Base-by-base conservation (phyloP, 306 rosid genomes). In the Biancaea sappan region DNA sequence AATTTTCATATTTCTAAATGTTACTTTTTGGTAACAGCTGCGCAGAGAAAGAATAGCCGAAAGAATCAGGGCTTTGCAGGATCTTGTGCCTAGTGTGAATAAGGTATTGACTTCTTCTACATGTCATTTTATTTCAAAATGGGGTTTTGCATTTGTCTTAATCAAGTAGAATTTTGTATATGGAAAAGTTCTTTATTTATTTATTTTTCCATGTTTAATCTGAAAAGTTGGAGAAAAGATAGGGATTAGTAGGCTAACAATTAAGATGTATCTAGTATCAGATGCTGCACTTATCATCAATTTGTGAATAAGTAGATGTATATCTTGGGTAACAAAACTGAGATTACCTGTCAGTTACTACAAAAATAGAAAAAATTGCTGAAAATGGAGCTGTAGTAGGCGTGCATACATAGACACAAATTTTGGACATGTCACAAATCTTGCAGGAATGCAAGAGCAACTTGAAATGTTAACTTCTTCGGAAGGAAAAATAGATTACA, bases 41-140 rank as follows among this genome's bases (percentile, higher is more conserved):
- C 99, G 99, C 73, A 86, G 99, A 58, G 99, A 94, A 88, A 90
- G 96, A 81, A 94, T 94, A 76, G 97, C 99, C 18, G 99, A 94
- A 86, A 89, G 99, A 86, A 92, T 94, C 75, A 87, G 96, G 86
- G 96, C 99, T 6, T 84, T 94, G 77, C 98, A 93, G 81, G 98
- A 93, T 69, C 84, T 93, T 69, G 98, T 93, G 88, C 98, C 98
- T 8, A 91, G 98, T 74, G 96, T 87, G 65, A 93, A 93, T 75
- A 93, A 93, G 97, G 98, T 88, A 60, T 68, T 64, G 51, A 28
- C 65, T 69, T 57, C 31, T 76, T 52, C 44, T 57, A 41, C 71
- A 32, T 77, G 18, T 47, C 19, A 66, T 46, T 69, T 69, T 63
- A 56, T 82, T 63, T 28, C 52, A 15, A 82, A 70, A 69, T 29